A percentile compares a stretch with the other conserved stretches of the same genome.
phyloP scores from a whole-genome alignment of 768 basidiomycete species.

The Boletus edulis region DNA sequence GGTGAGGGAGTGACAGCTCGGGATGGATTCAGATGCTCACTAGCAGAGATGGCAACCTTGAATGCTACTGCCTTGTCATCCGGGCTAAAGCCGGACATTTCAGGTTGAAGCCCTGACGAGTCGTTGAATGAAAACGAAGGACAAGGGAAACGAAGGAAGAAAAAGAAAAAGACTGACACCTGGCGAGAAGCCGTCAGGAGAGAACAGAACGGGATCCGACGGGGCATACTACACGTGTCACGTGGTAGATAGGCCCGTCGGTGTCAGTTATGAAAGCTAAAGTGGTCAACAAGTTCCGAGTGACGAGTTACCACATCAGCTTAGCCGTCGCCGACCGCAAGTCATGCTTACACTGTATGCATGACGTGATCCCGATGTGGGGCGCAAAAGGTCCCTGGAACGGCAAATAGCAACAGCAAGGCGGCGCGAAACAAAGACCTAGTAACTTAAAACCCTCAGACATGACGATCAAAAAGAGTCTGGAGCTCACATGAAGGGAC shows the following conservation, averaged over 20 bases:
- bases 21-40: conserved; percentile 1
- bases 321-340: no score
- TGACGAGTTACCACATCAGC: not conserved
- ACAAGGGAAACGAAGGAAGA: not conserved
- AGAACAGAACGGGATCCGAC: not conserved
- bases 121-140: not conserved
- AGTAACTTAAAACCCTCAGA: no score
- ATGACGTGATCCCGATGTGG: no score
- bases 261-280: not conserved
- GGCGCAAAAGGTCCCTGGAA: no score
- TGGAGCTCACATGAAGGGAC: no score
- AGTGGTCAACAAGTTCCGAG: not conserved
- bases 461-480: no score
- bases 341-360: no score
- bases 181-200: not conserved
- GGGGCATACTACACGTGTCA: no score
- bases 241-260: not conserved
- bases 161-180: not conserved
- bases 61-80: not conserved
- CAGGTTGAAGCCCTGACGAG: not conserved
- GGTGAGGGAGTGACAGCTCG: not conserved
- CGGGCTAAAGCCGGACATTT: not conserved
- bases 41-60: conserved; percentile 11
- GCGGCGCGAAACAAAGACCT: no score
- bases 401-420: no score